Evolutionary conservation across 2,329 filamentous ascomycete genomes (phyloP).

Genomic region (Claviceps sorghi): DNA sequence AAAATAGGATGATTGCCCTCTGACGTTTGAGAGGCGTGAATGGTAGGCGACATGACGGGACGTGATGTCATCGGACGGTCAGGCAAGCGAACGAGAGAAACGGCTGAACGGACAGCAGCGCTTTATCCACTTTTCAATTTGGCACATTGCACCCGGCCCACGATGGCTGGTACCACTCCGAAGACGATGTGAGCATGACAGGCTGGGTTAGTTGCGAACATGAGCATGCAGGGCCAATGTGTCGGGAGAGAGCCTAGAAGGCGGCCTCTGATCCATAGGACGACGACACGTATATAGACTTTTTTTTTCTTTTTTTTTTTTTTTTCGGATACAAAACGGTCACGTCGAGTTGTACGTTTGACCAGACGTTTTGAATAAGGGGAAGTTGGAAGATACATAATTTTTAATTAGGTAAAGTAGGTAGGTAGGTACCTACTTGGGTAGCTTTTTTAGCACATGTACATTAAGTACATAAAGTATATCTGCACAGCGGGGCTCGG

Average conservation of each 20-base stretch:
- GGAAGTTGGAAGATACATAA: slow-evolving; percentile 1
- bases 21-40: slow-evolving; percentile 50
- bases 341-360: neutral
- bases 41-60: slow-evolving; percentile 20
- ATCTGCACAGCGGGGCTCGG: neutral
- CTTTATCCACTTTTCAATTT: neutral
- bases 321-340: slow-evolving; percentile 1
- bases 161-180: neutral
- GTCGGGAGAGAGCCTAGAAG: neutral
- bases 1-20: slow-evolving; percentile 62
- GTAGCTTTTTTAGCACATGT: slow-evolving; percentile 1
- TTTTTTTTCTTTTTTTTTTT: neutral
- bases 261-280: slow-evolving; percentile 1
- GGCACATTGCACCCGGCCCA: neutral
- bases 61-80: neutral
- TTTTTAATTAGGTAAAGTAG: slow-evolving; percentile 1
- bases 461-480: neutral
- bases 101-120: neutral
- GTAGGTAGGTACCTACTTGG: neutral
- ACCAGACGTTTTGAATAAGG: neutral
- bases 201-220: neutral
- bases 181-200: neutral
- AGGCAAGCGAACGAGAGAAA: neutral
- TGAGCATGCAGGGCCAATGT: neutral
- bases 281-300: slow-evolving; percentile 3